phyloP scores from a whole-genome alignment of 1,284 basidiomycete genomes.

The Golubevia sp. region DNA sequence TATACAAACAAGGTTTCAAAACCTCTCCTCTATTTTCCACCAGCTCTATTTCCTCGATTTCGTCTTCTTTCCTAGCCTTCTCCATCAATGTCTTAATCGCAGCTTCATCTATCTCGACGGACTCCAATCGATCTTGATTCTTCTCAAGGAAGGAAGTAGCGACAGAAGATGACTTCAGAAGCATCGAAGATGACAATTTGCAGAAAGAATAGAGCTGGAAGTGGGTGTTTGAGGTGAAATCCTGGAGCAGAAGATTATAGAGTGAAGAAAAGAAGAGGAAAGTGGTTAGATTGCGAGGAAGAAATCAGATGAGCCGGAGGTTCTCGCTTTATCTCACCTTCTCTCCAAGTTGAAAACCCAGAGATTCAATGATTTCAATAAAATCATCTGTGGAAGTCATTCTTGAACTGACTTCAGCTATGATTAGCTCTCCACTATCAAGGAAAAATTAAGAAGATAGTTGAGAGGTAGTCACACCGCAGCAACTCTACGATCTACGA shows the following conservation, averaged over 20 bases:
- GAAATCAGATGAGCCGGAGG: not conserved
- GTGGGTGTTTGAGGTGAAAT: slow-evolving; percentile 16
- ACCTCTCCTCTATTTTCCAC: slow-evolving; percentile 69
- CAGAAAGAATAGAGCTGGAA: slow-evolving; percentile 40
- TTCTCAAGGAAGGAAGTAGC: not conserved
- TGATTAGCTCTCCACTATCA: slow-evolving; percentile 79
- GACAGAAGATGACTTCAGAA: not conserved
- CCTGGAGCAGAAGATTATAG: slow-evolving; percentile 27
- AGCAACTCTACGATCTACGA: not conserved
- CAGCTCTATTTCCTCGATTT: slow-evolving; percentile 69
- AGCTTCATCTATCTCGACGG: slow-evolving; percentile 63
- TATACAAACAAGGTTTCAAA: slow-evolving; percentile 95
- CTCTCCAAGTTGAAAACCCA: slow-evolving; percentile 78
- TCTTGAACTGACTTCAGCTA: slow-evolving; percentile 94
- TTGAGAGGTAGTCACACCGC: not conserved
- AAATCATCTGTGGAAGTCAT: slow-evolving; percentile 80
- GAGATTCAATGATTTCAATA: slow-evolving; percentile 70
- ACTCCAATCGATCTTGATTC: slow-evolving; percentile 76
- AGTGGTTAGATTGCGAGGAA: not conserved
- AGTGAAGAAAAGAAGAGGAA: slow-evolving; percentile 9
- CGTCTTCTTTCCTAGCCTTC: slow-evolving; percentile 65
- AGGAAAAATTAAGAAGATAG: slow-evolving; percentile 5
- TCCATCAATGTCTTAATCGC: slow-evolving; percentile 14
- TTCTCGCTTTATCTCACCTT: slow-evolving; percentile 67
- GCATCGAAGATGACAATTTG: slow-evolving; percentile 7